A percentile compares a stretch with the other conserved stretches of the same genome.
These are phyloP conservation scores for Neonothopanus nambi DNA, from an alignment of 1,284 basidiomycete genomes.

Conservation along the genomic window DNA sequence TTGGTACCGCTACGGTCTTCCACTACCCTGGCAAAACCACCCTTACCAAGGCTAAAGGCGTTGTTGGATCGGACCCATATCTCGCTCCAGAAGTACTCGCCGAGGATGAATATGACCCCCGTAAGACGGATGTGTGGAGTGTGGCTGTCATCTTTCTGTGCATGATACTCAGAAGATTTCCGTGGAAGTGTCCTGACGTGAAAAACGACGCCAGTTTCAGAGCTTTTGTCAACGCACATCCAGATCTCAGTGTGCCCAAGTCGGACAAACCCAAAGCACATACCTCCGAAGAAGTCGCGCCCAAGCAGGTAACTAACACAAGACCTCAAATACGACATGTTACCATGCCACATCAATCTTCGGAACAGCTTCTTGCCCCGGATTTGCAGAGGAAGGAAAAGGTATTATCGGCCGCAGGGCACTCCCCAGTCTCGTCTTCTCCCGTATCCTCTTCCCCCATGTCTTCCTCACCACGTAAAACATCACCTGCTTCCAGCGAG, in stretches of 20 bases:
- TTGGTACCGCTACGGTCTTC: slow-evolving; percentile 98
- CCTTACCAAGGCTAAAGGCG: slow-evolving; percentile 80
- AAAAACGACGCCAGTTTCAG: slow-evolving; percentile 92
- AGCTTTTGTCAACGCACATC: slow-evolving; percentile 90
- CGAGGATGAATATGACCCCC: slow-evolving; percentile 84
- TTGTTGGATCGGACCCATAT: slow-evolving; percentile 98
- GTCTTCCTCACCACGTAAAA: slow-evolving; percentile 2
- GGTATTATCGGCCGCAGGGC: neutral
- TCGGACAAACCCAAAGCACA: slow-evolving; percentile 1
- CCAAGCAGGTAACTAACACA: slow-evolving; percentile 10
- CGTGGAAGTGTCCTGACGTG: slow-evolving; percentile 97
- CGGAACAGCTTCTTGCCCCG: neutral
- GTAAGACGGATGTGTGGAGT: slow-evolving; percentile 98
- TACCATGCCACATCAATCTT: slow-evolving; percentile 1
- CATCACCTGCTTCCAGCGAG: slow-evolving; percentile 13
- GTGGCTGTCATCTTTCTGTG: slow-evolving; percentile 99
- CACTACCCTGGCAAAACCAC: slow-evolving; percentile 88
- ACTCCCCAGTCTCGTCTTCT: neutral
- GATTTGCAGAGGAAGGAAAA: neutral
- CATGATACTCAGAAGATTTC: slow-evolving; percentile 97
- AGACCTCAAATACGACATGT: slow-evolving; percentile 8
- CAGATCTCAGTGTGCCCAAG: slow-evolving; percentile 65
- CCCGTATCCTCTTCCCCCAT: neutral
- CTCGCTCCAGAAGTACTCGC: slow-evolving; percentile 95
- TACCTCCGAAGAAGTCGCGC: neutral